Evolutionary conservation across 441 rosid genomes (phyloP).

Genomic region (Biscutella laevigata): DNA sequence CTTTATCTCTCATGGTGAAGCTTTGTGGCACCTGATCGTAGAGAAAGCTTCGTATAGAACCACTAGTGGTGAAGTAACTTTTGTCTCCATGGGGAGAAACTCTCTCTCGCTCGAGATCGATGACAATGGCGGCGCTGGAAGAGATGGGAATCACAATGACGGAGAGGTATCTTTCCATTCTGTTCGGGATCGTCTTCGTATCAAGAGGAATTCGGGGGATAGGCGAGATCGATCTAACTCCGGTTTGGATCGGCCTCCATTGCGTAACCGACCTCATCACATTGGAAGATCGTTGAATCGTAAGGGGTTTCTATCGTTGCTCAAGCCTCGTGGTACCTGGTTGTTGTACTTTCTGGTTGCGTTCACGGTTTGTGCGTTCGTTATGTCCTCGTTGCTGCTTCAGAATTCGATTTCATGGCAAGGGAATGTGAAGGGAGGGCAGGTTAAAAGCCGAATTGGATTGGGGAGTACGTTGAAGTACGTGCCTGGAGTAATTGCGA

Average conservation of each 20-base stretch:
- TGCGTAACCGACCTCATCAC: conserved; percentile 35
- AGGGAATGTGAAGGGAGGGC: conserved; percentile 39
- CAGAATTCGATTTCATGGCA: conserved; percentile 73
- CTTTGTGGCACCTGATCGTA: conserved; percentile 19
- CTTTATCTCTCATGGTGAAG: conserved; percentile 18
- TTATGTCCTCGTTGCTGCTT: conserved; percentile 63
- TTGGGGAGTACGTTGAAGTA: conserved; percentile 63
- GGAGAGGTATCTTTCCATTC: conserved; percentile 36
- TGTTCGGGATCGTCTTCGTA: conserved; percentile 61
- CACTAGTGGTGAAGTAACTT: background rate
- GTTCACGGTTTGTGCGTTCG: conserved; percentile 62
- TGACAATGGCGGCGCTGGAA: conserved; percentile 33
- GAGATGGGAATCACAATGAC: conserved; percentile 22
- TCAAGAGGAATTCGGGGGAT: conserved; percentile 45
- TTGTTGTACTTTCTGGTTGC: conserved; percentile 52
- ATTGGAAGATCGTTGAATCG: conserved; percentile 36
- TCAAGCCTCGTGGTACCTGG: conserved; percentile 56
- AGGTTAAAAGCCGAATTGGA: conserved; percentile 37
- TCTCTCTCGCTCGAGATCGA: conserved; percentile 40
- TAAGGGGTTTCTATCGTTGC: conserved; percentile 36
- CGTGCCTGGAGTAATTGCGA: conserved; percentile 32
- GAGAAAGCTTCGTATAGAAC: background rate
- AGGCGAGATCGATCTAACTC: conserved; percentile 34
- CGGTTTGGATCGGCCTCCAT: conserved; percentile 37
- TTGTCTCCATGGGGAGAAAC: conserved; percentile 26